Percentiles rank a stretch among this genome's conserved stretches.
Evolutionary conservation across 768 basidiomycete species (phyloP).

Genomic region (Macrolepiota fuliginosa): DNA sequence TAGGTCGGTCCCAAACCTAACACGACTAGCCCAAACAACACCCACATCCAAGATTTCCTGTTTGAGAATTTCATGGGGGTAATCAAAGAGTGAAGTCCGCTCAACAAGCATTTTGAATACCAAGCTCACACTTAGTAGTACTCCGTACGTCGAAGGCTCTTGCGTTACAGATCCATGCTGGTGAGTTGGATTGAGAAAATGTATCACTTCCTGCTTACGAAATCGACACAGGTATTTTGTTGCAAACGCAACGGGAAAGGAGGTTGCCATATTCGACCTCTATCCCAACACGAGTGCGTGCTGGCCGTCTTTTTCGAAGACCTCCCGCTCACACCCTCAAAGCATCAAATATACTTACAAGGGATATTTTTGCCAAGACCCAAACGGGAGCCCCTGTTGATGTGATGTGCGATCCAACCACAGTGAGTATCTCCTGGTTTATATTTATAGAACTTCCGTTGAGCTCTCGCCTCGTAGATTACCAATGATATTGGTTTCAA

Average conservation of each 20-base stretch:
- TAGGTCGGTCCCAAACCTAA: constrained; percentile 44
- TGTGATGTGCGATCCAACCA: constrained; percentile 54
- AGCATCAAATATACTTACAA: constrained; percentile 50
- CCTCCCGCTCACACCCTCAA: neutral
- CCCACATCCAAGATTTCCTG: constrained; percentile 51
- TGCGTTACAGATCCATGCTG: constrained; percentile 62
- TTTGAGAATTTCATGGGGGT: constrained; percentile 55
- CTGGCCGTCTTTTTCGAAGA: neutral
- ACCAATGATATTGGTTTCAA: constrained; percentile 47
- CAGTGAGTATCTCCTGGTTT: constrained; percentile 29
- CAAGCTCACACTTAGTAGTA: constrained; percentile 18
- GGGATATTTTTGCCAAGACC: constrained; percentile 45
- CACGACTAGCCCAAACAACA: constrained; percentile 44
- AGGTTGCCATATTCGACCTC: constrained; percentile 57
- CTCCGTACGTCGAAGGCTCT: constrained; percentile 53
- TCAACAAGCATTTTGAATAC: neutral
- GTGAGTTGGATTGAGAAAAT: constrained; percentile 19
- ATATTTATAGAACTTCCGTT: neutral
- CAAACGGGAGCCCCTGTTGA: constrained; percentile 38
- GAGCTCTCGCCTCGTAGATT: constrained; percentile 25
- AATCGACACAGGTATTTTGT: constrained; percentile 38
- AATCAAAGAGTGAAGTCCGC: constrained; percentile 42
- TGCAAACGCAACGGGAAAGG: constrained; percentile 51
- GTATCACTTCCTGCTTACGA: neutral
- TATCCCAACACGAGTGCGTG: constrained; percentile 50